phyloP scores from a whole-genome alignment of 176 grass and related monocot genomes.

The Oryza brachyantha region DNA sequence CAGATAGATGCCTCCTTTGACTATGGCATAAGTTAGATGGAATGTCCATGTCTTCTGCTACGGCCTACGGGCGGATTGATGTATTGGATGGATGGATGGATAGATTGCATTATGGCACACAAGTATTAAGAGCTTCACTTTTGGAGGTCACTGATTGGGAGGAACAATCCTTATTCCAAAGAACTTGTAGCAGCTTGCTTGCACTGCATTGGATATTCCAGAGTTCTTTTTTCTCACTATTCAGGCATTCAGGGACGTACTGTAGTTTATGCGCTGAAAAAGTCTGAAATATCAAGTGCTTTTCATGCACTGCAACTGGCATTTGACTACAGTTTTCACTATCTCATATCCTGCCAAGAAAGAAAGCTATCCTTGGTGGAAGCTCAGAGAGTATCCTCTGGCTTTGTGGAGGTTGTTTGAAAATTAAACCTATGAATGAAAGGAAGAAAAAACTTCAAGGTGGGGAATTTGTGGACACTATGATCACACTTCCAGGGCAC shows the following conservation, averaged over 20 bases:
- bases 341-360: neutral
- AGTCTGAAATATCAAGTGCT: neutral
- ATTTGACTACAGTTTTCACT: slow-evolving; percentile 15
- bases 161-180: slow-evolving; percentile 20
- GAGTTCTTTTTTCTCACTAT: neutral
- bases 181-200: neutral
- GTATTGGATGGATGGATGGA: neutral
- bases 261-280: slow-evolving; percentile 5
- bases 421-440: neutral
- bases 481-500: slow-evolving; percentile 36
- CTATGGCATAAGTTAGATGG: neutral
- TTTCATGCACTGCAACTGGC: neutral
- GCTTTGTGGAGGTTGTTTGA: neutral
- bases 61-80: neutral
- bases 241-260: neutral
- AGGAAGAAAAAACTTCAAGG: slow-evolving; percentile 5
- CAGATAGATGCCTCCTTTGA: slow-evolving; percentile 36
- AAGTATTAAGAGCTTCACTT: slow-evolving; percentile 29
- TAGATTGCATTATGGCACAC: slow-evolving; percentile 20
- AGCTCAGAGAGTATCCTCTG: neutral
- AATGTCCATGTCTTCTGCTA: slow-evolving; percentile 3
- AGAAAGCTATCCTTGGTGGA: slow-evolving; percentile 8
- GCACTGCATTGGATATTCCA: slow-evolving; percentile 19
- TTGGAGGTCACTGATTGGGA: slow-evolving; percentile 34
- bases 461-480: slow-evolving; percentile 33